phyloP scores from a whole-genome alignment of 164 flowering plant species.

The Chloranthus sessilifolius region DNA sequence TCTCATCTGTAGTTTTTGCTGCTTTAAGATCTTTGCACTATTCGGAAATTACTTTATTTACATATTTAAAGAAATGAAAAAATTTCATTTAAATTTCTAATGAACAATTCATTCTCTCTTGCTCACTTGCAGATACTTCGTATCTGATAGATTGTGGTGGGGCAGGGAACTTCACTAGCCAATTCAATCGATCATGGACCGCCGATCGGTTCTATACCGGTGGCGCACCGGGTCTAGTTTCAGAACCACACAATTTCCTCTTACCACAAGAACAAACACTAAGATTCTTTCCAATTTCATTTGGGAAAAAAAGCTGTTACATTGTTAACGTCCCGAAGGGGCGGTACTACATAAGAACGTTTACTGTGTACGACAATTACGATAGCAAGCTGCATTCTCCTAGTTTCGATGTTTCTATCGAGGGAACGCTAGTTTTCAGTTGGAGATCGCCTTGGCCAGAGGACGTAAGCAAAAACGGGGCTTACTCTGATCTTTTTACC shows the following conservation, averaged over 20 bases:
- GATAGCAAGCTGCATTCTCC: slow-evolving; percentile 83
- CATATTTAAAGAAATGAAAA: not conserved
- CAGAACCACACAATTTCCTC: slow-evolving; percentile 70
- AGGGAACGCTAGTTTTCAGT: slow-evolving; percentile 81
- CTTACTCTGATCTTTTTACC: slow-evolving; percentile 84
- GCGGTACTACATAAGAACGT: slow-evolving; percentile 72
- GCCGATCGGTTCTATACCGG: slow-evolving; percentile 75
- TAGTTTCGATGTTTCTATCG: slow-evolving; percentile 75
- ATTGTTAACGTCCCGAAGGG: slow-evolving; percentile 48
- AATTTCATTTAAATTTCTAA: not conserved
- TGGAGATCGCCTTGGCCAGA: slow-evolving; percentile 92
- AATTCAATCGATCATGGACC: slow-evolving; percentile 63
- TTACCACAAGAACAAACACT: slow-evolving; percentile 64
- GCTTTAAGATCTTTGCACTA: not conserved
- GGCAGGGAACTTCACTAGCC: slow-evolving; percentile 43
- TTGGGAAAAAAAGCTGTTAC: slow-evolving; percentile 96
- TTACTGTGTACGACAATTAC: slow-evolving; percentile 90
- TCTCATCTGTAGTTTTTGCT: not conserved
- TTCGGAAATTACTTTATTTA: too few species aligned
- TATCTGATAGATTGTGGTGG: slow-evolving; percentile 84
- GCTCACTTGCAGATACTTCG: slow-evolving; percentile 25
- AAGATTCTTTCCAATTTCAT: slow-evolving; percentile 77
- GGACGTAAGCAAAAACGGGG: slow-evolving; percentile 47
- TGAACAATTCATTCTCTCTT: not conserved
- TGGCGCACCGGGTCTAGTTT: slow-evolving; percentile 57